Conservation (phyloP, 805 yeast species). For the Lachancea nothofagi region DNA sequence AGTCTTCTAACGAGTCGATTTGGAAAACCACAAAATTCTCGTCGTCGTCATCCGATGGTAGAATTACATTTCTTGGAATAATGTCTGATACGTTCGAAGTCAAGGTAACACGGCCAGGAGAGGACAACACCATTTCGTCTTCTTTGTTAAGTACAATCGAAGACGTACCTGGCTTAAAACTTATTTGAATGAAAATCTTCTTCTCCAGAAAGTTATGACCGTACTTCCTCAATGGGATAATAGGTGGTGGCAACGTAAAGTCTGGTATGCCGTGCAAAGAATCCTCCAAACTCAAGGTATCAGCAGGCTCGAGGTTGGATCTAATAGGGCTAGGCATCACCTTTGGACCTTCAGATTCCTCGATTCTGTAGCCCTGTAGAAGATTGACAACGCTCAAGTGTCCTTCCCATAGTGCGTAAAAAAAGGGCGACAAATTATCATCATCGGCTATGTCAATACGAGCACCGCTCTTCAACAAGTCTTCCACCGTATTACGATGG, state of each 20-base stretch:
- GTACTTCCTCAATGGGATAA: slow-evolving; percentile 85
- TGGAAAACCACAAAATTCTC: slow-evolving; percentile 72
- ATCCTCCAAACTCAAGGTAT: slow-evolving; percentile 11
- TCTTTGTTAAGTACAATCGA: slow-evolving; percentile 43
- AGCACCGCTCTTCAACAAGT: slow-evolving; percentile 70
- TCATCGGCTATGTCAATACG: slow-evolving; percentile 64
- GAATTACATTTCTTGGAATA: slow-evolving; percentile 77
- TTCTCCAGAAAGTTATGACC: slow-evolving; percentile 95
- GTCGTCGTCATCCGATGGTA: slow-evolving; percentile 61
- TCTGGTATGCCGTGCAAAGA: slow-evolving; percentile 74
- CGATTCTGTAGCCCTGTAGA: slow-evolving; percentile 38
- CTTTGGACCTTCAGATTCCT: slow-evolving; percentile 2
- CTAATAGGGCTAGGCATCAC: neutral
- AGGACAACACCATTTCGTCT: slow-evolving; percentile 37
- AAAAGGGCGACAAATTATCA: slow-evolving; percentile 72
- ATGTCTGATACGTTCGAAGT: slow-evolving; percentile 71
- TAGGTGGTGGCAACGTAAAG: slow-evolving; percentile 90
- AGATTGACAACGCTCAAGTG: slow-evolving; percentile 75
- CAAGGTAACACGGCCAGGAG: slow-evolving; percentile 79
- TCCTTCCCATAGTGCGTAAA: slow-evolving; percentile 93
- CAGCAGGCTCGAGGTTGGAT: slow-evolving; percentile 6
- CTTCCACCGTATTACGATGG: slow-evolving; percentile 61
- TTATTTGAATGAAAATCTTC: slow-evolving; percentile 75
- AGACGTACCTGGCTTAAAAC: slow-evolving; percentile 48
- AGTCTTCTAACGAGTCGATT: slow-evolving; percentile 68